Evolutionary conservation across 345 rosid species (phyloP).

Genomic region (Salix arbutifolia): DNA sequence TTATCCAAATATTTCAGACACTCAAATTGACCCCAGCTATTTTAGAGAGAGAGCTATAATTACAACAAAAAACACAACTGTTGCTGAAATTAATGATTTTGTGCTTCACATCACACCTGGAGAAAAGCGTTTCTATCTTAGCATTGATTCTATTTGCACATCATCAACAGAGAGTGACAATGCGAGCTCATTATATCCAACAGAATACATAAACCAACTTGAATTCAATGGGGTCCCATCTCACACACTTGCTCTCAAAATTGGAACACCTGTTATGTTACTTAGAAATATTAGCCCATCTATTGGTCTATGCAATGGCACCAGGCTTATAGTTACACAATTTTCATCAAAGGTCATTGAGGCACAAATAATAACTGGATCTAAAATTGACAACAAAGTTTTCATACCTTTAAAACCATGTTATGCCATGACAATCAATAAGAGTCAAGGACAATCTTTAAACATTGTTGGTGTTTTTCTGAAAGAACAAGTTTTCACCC

Average conservation of each 20-base stretch:
- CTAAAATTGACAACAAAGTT: background rate
- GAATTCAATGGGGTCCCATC: background rate
- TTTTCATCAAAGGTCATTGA: background rate
- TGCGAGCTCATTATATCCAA: background rate
- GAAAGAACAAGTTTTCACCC: background rate
- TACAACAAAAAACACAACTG: background rate
- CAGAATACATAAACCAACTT: background rate
- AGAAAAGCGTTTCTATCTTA: background rate
- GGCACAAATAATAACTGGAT: background rate
- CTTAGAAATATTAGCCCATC: conserved; percentile 2
- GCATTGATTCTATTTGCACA: background rate
- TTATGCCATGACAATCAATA: conserved; percentile 9
- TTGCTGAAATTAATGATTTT: background rate
- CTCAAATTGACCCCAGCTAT: too few relatives aligned
- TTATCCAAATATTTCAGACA: background rate
- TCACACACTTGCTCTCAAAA: background rate
- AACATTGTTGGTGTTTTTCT: background rate
- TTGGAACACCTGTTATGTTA: conserved; percentile 3
- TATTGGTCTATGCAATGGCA: background rate
- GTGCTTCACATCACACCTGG: background rate
- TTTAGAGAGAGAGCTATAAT: background rate
- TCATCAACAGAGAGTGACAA: background rate
- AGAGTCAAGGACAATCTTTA: conserved; percentile 8
- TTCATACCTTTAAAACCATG: background rate
- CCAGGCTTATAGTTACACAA: background rate